These are phyloP conservation scores for Baudoinia panamericana DNA, from an alignment of 495 filamentous ascomycete species.

Conservation along the genomic window DNA sequence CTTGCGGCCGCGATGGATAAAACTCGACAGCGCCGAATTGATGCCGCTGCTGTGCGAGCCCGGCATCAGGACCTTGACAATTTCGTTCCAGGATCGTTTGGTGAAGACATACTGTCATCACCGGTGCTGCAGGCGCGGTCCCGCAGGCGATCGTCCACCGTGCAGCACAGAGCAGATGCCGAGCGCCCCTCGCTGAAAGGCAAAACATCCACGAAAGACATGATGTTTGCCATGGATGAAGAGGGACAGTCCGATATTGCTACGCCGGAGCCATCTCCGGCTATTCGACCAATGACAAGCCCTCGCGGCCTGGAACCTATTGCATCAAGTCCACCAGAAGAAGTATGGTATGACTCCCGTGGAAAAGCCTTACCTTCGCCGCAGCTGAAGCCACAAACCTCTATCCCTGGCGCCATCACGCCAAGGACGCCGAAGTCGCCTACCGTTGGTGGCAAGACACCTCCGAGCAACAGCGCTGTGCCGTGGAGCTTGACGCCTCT, in stretches of 20 bases:
- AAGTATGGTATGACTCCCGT: conserved; percentile 26
- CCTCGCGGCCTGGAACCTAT: conserved; percentile 8
- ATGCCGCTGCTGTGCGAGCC: conserved; percentile 46
- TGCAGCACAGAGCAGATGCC: conserved; percentile 5
- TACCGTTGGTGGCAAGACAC: conserved; percentile 8
- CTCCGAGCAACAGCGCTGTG: conserved; percentile 18
- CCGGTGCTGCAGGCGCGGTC: conserved; percentile 8
- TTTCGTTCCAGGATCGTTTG: conserved; percentile 30
- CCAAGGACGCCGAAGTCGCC: conserved; percentile 11
- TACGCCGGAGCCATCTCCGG: conserved; percentile 9
- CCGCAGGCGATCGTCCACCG: conserved; percentile 6
- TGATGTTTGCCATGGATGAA: conserved; percentile 96
- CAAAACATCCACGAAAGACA: conserved; percentile 52
- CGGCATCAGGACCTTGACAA: conserved; percentile 21
- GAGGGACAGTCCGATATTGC: conserved; percentile 32
- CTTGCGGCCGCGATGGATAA: conserved; percentile 40
- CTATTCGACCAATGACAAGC: conserved; percentile 8
- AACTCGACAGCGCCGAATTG: conserved; percentile 44
- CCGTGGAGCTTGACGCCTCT: conserved; percentile 53
- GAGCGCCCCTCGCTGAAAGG: conserved; percentile 48
- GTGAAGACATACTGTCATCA: conserved; percentile 11
- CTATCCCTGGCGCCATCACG: conserved; percentile 7
- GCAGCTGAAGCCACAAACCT: conserved; percentile 10
- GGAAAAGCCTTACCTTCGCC: conserved; percentile 26
- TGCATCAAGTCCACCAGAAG: conserved; percentile 14